Evolutionary conservation across 2,329 filamentous ascomycete species (phyloP).

Genomic region (Blastomyces parvus): DNA sequence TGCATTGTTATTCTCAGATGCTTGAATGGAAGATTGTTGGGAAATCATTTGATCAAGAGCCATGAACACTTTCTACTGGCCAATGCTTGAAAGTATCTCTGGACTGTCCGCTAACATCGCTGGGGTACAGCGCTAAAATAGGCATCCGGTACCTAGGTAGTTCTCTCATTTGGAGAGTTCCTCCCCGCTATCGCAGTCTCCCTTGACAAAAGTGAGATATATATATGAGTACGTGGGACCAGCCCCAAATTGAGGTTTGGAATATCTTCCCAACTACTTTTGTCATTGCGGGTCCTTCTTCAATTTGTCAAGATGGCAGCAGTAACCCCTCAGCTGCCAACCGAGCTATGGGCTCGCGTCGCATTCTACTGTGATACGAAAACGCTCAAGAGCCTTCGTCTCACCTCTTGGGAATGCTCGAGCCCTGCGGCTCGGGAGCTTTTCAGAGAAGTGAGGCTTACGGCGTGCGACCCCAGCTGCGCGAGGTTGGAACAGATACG

Average conservation of each 20-base stretch:
- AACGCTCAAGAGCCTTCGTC: not conserved
- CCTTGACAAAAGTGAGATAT: not conserved
- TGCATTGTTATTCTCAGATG: too few species aligned
- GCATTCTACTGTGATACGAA: not conserved
- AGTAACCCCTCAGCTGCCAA: not conserved
- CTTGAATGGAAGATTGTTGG: not conserved
- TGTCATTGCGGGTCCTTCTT: not conserved
- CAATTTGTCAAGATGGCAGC: not conserved
- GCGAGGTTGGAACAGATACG: not conserved
- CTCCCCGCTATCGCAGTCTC: not conserved
- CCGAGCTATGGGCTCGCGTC: constrained; percentile 2
- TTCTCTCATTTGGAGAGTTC: too few species aligned
- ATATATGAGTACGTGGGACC: not conserved
- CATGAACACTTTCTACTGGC: not conserved
- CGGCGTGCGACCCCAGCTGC: not conserved
- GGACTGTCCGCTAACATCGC: too few species aligned
- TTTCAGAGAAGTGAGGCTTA: constrained; percentile 2
- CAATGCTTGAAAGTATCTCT: too few species aligned
- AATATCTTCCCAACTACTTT: not conserved
- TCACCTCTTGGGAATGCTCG: not conserved
- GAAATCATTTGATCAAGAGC: not conserved
- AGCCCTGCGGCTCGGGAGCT: not conserved
- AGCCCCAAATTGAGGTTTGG: not conserved
- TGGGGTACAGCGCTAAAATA: not conserved
- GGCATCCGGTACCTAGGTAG: too few species aligned